Evolutionary conservation across 2,329 filamentous ascomycete genomes (phyloP).

Genomic region (Colletotrichum brevisporum): DNA sequence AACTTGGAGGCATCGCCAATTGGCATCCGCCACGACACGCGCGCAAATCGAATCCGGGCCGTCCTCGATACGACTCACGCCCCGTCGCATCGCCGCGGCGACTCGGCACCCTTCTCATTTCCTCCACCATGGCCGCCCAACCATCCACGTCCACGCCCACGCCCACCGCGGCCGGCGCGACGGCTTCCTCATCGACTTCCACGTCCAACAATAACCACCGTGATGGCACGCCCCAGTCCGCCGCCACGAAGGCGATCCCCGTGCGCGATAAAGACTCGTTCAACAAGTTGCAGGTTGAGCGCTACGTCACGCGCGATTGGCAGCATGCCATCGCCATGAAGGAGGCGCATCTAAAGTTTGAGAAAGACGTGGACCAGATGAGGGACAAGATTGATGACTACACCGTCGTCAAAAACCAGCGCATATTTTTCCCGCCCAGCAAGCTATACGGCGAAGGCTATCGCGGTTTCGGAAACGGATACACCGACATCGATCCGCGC

Average conservation of each 20-base stretch:
- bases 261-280: conserved; percentile 71
- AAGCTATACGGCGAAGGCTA: conserved; percentile 82
- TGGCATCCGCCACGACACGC: conserved; percentile 39
- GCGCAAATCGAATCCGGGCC: conserved; percentile 26
- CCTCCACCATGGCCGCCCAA: conserved; percentile 61
- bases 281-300: conserved; percentile 67
- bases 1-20: conserved; percentile 37
- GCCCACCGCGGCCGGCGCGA: conserved; percentile 45
- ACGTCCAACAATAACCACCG: conserved; percentile 44
- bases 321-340: conserved; percentile 67
- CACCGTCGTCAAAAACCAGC: conserved; percentile 69
- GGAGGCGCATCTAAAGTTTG: conserved; percentile 66
- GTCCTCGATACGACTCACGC: conserved; percentile 4
- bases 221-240: conserved; percentile 40
- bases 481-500: conserved; percentile 71
- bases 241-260: conserved; percentile 47
- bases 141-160: conserved; percentile 51
- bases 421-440: conserved; percentile 68
- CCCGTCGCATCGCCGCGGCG: conserved; percentile 55
- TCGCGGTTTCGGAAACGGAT: conserved; percentile 88
- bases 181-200: conserved; percentile 50
- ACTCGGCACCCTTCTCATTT: conserved; percentile 49
- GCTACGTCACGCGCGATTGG: conserved; percentile 67
- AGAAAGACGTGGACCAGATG: conserved; percentile 73
- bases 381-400: conserved; percentile 80